Base-by-base conservation (phyloP, 2,329 filamentous ascomycete species). In the Arthrobotrys sphaeroides region DNA sequence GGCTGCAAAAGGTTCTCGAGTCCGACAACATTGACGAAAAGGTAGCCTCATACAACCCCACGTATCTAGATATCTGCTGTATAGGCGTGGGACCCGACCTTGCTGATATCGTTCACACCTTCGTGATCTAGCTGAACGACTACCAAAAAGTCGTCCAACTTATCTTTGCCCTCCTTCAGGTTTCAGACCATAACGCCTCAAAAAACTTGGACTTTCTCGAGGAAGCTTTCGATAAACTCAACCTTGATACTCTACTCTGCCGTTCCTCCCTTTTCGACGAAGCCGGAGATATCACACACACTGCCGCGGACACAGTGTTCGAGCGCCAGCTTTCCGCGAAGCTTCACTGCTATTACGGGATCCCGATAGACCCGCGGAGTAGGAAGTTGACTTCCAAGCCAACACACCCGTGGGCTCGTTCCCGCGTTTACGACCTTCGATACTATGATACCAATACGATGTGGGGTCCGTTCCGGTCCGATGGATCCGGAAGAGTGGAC, bases 381-480 rank as follows among this genome's bases (percentile, higher is more conserved):
- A 73, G 78, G n/a, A 68, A 61, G 9, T 55, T n/a, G n/a, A n/a
- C n/a, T n/a, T n/a, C 57, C 24, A 49, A 53, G 13, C 79, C 78
- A 38, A 83, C 82, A 28, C 89, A 88, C 80, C 87, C 88, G 0
- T 89, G 86, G 77, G 91, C 91, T 0, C 86, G 88, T 64, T 87
- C 88, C 49, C 87, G 88, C 76, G 90, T 94, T 2, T 94, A 94
- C 78, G 91, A 94, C 80, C 82, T 94, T 53, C 85, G 91, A 0
- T 86, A 90, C 77, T 91, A 92, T 81, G 90, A 87, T 0, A 81
- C 83, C 1, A 81, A 82, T 24, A 90, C 86, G 0, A 81, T 85
- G 36, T 94, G 91, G 91, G 91, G 91, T 0, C 91, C 91, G 0
- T 94, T 92, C 79, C 83, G 86, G 79, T 83, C 87, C 57, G 90